These are phyloP conservation scores for Excoecaria cochinchinensis DNA, from an alignment of 345 rosid species.

Conservation along the genomic window DNA sequence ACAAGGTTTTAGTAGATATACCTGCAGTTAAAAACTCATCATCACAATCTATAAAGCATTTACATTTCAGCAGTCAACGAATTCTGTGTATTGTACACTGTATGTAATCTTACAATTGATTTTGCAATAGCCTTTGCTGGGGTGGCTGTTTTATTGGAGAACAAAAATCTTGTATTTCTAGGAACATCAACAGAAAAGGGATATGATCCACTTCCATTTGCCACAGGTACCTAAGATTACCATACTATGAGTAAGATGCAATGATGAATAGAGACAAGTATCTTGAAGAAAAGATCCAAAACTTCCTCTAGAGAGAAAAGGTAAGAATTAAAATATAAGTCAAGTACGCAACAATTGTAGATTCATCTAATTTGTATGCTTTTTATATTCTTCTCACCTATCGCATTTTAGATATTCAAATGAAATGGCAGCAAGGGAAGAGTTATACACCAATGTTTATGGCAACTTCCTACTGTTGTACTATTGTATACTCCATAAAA, in stretches of 20 bases:
- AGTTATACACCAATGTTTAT: neutral
- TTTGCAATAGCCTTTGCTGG: slow-evolving; percentile 91
- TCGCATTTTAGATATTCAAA: neutral
- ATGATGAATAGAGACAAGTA: neutral
- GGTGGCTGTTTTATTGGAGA: slow-evolving; percentile 70
- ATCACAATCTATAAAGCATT: slow-evolving; percentile 24
- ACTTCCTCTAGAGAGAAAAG: neutral
- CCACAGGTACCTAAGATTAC: slow-evolving; percentile 84
- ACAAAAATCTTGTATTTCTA: slow-evolving; percentile 86
- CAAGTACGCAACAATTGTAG: neutral
- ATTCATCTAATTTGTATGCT: neutral
- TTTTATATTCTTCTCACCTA: neutral
- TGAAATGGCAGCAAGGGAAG: neutral
- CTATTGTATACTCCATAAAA: neutral
- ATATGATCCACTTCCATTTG: slow-evolving; percentile 91
- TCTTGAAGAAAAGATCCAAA: neutral
- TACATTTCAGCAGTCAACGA: slow-evolving; percentile 22
- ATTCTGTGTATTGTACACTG: slow-evolving; percentile 12
- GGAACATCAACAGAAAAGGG: slow-evolving; percentile 96
- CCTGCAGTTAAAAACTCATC: slow-evolving; percentile 44
- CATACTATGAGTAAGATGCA: slow-evolving; percentile 14
- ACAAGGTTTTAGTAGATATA: slow-evolving; percentile 77
- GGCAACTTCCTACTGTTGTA: neutral
- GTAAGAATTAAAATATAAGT: neutral
- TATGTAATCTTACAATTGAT: slow-evolving; percentile 63